Evolutionary conservation across 1,284 basidiomycete species (phyloP), one percentile per base, ranked within the genome.

Genomic region (Rhodotorula sp.): DNA sequence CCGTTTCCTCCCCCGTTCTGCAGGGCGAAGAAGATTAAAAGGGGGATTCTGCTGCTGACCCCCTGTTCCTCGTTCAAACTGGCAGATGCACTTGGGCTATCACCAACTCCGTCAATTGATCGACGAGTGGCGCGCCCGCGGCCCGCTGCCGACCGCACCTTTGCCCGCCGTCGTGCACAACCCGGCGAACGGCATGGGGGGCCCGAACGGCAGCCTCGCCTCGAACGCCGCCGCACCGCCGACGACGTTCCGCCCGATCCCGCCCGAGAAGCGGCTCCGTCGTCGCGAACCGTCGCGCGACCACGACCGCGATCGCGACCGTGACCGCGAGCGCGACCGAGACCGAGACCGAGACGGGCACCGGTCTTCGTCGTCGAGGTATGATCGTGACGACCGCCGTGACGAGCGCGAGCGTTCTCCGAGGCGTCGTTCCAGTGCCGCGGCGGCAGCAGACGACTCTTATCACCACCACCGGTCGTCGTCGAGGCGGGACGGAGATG

Each of bases 1-100:
- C 18, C 52, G 56, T 46, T 14, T 64, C 62, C 69, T 72, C 65
- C 70, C 56, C 48, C 34, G 39, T 47, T 23, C 57, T 60, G 51
- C 43, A 56, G 58, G 3, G 18, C 34, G 4, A 10, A 10, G 8
- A 56, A 47, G 58, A 2, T 29, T 29, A 54, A n/a, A n/a, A 54
- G 6, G 21, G 23, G 52, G 14, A 15, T 15, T 43, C 39, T 43
- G 39, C 23, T 4, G 20, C 47, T 73, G 15, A 46, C 18, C 34
- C 14, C 56, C n/a, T 51, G 26, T 31, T 10, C 31, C 6, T n/a
- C 52, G n/a, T 54, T 29, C n/a, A 21, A n/a, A 1, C 29, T 21
- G 48, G 29, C 66, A 96, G 94, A 97, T 99, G 93, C 97, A 99
- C 85, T 83, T 99, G 79, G 97, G 97, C 16, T 99, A 99, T 83